These are phyloP conservation scores for Magnolia sinica DNA, from an alignment of 164 flowering plant genomes.

Conservation along the genomic window DNA sequence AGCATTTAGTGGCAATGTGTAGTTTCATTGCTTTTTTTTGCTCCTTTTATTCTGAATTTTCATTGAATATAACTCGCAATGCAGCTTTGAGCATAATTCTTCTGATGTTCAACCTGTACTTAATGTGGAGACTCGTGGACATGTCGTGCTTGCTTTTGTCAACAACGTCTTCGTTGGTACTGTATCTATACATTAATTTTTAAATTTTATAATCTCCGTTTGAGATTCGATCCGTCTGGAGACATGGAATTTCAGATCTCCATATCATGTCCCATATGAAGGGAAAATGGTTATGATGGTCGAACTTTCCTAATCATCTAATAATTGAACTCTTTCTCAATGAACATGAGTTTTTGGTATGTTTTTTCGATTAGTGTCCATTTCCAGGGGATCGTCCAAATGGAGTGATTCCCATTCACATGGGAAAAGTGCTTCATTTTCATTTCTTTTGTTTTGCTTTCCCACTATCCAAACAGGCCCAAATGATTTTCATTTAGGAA, in stretches of 20 bases:
- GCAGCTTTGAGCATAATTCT: constrained; percentile 39
- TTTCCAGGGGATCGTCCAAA: no score
- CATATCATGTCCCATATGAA: neutral
- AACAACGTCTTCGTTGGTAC: constrained; percentile 53
- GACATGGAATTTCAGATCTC: neutral
- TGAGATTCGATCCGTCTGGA: neutral
- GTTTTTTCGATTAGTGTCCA: no score
- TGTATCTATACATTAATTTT: neutral
- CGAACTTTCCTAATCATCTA: no score
- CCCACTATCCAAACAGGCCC: no score
- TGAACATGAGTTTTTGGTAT: no score
- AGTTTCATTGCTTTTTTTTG: neutral
- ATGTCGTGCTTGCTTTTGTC: constrained; percentile 61
- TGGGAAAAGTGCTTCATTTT: no score
- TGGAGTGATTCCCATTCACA: no score
- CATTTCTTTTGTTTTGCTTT: no score
- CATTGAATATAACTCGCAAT: constrained; percentile 1
- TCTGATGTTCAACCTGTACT: constrained; percentile 29
- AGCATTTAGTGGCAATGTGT: neutral
- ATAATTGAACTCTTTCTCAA: no score
- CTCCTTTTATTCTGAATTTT: neutral
- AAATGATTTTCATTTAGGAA: no score
- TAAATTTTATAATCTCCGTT: no score
- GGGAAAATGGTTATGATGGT: neutral
- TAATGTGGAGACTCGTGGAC: constrained; percentile 48